Evolutionary conservation across 73 alveolate genomes (phyloP), one percentile per base, ranked within the genome.

Genomic region (Stentor roeselii): DNA sequence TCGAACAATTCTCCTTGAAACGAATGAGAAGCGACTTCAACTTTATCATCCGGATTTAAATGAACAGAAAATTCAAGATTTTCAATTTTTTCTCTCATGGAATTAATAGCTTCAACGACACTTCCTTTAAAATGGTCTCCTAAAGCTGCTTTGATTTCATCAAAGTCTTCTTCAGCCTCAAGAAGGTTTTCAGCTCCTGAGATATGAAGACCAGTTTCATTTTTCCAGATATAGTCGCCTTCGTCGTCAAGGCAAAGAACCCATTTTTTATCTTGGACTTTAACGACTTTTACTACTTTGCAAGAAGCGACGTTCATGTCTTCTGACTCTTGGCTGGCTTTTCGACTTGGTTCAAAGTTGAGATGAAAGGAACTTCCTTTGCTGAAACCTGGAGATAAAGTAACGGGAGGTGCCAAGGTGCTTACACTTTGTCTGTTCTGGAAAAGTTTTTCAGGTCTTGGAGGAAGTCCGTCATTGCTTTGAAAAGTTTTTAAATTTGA

Each of bases 61-160:
- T 67, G 27, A 21, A 21, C 37, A 67, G 37, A 67, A 67, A 67
- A 21, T 1, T 27, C 80, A 27, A 27, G n/a, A 67, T 1, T 32
- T 67, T 67, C 41, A 67, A 32, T 0, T 1, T 67, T 0, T 67
- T 67, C 37, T 67, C 27, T 58, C 74, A 58, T n/a, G 1, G 2
- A n/a, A 58, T 58, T 21, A 58, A 67, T 67, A 1, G 80, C 1
- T 67, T 67, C 37, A 21, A 67, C 11, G 11, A 67, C 2, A 2
- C 2, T 34, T 40, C 80, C 80, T 30, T 34, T 15, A 67, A 27
- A 67, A 27, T 34, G 34, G 11, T 30, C 80, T 34, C 80, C 80
- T 67, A 67, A 67, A 67, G 80, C 80, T 30, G 80, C 34, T 67
- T 67, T 67, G 37, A 67, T 67, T 67, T 67, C 80, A 67, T 67